Evolutionary conservation across 2,329 filamentous ascomycete species (phyloP), one percentile per base, ranked within the genome.

Genomic region (Claviceps sp.): DNA sequence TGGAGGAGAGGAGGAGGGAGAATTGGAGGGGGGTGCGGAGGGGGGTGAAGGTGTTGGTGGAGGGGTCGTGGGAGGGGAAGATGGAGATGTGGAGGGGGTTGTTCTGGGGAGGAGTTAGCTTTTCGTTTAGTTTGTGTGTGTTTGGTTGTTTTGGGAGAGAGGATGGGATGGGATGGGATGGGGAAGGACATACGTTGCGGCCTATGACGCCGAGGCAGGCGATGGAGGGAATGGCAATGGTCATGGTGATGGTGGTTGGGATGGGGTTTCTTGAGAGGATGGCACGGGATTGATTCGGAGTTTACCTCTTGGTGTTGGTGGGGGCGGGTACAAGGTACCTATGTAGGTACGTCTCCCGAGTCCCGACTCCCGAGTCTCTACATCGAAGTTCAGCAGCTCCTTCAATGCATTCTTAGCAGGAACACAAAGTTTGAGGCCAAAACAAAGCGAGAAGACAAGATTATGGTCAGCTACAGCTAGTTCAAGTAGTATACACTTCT

Each of bases 171-270:
- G 26, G 26, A 26, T 8, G 26, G 26, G 26, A 24, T 18, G 24
- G 13, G 14, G 46, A 38, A 48, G 42, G 37, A 66, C 76, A 61
- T 76, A 95, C 90, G 68, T 94, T 86, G 71, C 93, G 89, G 59
- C 93, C 91, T 62, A 98, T 94, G 50, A 97, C 77, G 68, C 89
- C 90, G 61, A 98, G 83, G 65, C 90, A 95, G 68, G 88, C 90
- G 68, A 97, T 93, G 38, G 85, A 88, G 34, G 91, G 85, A 62
- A 81, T 78, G 52, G 78, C 71, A 58, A 76, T 74, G 60, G 79
- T 76, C 78, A 82, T 82, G 60, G 55, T 47, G 47, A 56, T 40
- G 47, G 8, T 24, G 16, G 34, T 20, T 44, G 34, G 45, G 38
- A 30, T 30, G 26, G 24, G 26, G 26, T 9, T 30, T 30, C 26